Evolutionary conservation across 352 stramenopile species (phyloP), one percentile per base, ranked within the genome.

Genomic region (Phytopythium vexans): DNA sequence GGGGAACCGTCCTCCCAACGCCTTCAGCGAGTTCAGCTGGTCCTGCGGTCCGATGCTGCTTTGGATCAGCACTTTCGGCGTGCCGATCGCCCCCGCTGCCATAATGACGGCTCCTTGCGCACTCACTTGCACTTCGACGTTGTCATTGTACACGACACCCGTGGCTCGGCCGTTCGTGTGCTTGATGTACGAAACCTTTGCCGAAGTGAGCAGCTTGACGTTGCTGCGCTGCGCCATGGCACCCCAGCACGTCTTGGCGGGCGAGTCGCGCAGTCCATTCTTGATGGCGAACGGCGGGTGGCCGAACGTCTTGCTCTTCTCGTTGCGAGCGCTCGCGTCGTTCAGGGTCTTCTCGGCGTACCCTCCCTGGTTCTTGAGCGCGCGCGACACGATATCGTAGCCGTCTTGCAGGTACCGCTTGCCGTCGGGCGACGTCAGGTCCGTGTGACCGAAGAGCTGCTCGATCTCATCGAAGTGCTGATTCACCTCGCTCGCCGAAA

Each of bases 41-140:
- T 78, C 57, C 31, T 60, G 41, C 2, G 79, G 77, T 6, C 86
- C 88, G 33, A 97, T 77, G 14, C 82, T 86, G 41, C 67, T 88
- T 48, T 89, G 70, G 57, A 93, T 84, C 14, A 97, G 72, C 4
- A 96, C 54, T 53, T 94, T 82, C 4, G 88, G 87, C 37, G 86
- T 90, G 44, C 64, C 72, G 49, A 90, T 52, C 3, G 88, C 77
- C 8, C 86, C 86, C 3, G 77, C 77, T n/a, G 75, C 72, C 48
- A 96, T 52, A 41, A 96, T 70, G 32, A 96, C 87, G 27, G 82
- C 79, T 4, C 72, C 79, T 6, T 59, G 49, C 6, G 59, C 54
- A 11, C 59, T 68, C n/a, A 86, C 56, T 4, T 56, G 12, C 12
- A 64, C 67, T 6, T 61, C 42, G 1, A 52, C 39, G 8, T 46